phyloP scores from a whole-genome alignment of 2,329 filamentous ascomycete species.

The Alternaria rosae region DNA sequence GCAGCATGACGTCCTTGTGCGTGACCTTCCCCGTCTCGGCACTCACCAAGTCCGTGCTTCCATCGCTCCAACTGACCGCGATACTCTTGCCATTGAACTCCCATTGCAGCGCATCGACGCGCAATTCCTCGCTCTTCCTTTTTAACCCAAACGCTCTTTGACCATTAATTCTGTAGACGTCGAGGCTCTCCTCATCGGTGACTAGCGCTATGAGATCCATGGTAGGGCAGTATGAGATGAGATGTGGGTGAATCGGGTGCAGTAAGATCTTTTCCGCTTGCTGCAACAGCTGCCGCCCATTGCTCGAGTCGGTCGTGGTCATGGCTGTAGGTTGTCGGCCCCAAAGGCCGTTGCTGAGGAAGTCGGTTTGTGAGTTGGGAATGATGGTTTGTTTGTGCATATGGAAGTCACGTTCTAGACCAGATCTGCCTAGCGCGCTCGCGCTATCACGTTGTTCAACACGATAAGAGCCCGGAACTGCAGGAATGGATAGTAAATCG shows the following conservation, averaged over 20 bases:
- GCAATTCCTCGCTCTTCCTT: constrained; percentile 45
- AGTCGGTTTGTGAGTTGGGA: constrained; percentile 2
- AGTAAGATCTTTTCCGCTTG: constrained; percentile 53
- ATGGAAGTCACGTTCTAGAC: constrained; percentile 22
- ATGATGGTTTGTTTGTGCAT: constrained; percentile 21
- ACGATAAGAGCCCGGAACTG: neutral
- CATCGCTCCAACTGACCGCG: constrained; percentile 84
- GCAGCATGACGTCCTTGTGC: constrained; percentile 61
- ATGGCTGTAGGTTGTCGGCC: constrained; percentile 10
- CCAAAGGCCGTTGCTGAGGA: constrained; percentile 15
- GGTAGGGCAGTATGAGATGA: constrained; percentile 79
- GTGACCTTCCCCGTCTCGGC: constrained; percentile 83
- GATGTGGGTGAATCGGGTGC: constrained; percentile 61
- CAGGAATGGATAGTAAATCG: neutral
- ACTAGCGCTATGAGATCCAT: constrained; percentile 84
- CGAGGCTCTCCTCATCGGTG: constrained; percentile 70
- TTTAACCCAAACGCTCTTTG: constrained; percentile 69
- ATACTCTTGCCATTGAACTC: constrained; percentile 70
- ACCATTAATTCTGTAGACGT: constrained; percentile 79
- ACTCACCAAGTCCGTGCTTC: constrained; percentile 76
- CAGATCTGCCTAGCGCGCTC: constrained; percentile 31
- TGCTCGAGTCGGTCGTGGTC: constrained; percentile 5
- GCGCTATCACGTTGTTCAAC: constrained; percentile 32
- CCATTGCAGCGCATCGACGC: constrained; percentile 54
- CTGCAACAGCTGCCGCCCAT: constrained; percentile 38